Evolutionary conservation across 2,329 filamentous ascomycete genomes (phyloP).

Genomic region (Alternaria atra): DNA sequence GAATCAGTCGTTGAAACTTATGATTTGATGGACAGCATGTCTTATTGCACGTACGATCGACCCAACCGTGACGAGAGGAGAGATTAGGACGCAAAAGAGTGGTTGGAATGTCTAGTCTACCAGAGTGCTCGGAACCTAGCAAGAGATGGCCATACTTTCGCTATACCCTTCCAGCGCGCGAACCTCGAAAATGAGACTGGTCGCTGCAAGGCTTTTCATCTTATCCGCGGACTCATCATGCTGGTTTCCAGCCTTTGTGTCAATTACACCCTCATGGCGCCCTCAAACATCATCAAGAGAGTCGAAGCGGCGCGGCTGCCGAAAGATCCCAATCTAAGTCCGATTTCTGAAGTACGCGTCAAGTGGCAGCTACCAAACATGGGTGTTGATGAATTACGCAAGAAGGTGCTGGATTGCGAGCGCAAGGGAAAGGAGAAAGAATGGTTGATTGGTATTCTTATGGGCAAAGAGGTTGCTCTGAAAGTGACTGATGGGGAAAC

Average conservation of each 20-base stretch:
- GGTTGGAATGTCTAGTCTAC: slow-evolving; percentile 10
- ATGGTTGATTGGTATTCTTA: slow-evolving; percentile 10
- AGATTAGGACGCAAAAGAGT: background rate
- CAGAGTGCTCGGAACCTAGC: slow-evolving; percentile 5
- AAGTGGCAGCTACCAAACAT: background rate
- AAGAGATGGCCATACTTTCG: background rate
- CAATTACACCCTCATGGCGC: background rate
- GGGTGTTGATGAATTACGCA: slow-evolving; percentile 4
- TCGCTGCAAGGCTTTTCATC: background rate
- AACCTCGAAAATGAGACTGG: background rate
- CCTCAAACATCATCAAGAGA: background rate
- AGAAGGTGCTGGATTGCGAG: slow-evolving; percentile 7
- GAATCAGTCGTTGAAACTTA: slow-evolving; percentile 2
- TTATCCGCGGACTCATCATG: background rate
- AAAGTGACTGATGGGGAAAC: background rate
- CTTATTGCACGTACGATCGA: slow-evolving; percentile 5
- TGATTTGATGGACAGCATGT: slow-evolving; percentile 14
- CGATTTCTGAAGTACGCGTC: background rate
- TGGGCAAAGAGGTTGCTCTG: background rate
- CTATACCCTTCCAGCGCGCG: background rate
- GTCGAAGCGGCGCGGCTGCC: background rate
- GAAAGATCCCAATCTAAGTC: background rate
- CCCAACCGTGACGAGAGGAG: background rate
- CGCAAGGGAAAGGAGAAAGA: slow-evolving; percentile 8
- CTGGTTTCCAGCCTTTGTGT: background rate